Base-by-base conservation (phyloP, 2,329 filamentous ascomycete species). In the Stemphylium beticola region DNA sequence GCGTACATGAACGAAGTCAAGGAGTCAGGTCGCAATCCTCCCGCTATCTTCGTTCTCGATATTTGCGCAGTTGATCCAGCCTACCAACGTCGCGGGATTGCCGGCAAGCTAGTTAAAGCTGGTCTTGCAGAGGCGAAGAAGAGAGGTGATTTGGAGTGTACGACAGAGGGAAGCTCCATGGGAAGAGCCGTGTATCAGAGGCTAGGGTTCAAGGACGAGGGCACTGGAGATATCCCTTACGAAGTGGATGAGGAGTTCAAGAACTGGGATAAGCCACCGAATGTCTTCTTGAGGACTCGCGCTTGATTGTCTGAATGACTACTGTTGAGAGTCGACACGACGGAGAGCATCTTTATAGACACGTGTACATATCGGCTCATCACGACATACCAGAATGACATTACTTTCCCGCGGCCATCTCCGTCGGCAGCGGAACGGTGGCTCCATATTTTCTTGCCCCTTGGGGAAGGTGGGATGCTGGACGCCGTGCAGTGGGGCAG, bases 41-140 rank as follows among this genome's bases (percentile, higher is more conserved):
- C 83, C 0, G 78, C 83, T 0, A 73, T 81, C 2, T 78, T 85
- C 64, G 77, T 78, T 1, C 73, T 87, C 38, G 71, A 73, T 32
- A 57, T 73, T 15, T 73, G 71, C 50, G 79, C 73, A 14, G 83
- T 85, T 4, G 77, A 85, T 55, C 83, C 84, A 0, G 72, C 64
- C 0, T 84, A 80, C 50, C 84, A 86, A 63, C 74, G 83, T 10
- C 67, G 71, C 22, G 76, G 73, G 7, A 69, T 76, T 53, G 73
- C 73, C 9, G 61, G 58, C 7, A 75, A 71, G 57, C 57, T 75
- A 34, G 71, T 74, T 0, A 62, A 73, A 48, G 68, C 58, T 49
- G 73, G 73, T 0, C 57, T 76, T 24, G 67, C 67, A 5, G 73
- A 76, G 43, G 73, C 73, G 7, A 69, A 71, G 58, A 64, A 54